phyloP scores from a whole-genome alignment of 768 basidiomycete species.

The Albatrellus ellisii region DNA sequence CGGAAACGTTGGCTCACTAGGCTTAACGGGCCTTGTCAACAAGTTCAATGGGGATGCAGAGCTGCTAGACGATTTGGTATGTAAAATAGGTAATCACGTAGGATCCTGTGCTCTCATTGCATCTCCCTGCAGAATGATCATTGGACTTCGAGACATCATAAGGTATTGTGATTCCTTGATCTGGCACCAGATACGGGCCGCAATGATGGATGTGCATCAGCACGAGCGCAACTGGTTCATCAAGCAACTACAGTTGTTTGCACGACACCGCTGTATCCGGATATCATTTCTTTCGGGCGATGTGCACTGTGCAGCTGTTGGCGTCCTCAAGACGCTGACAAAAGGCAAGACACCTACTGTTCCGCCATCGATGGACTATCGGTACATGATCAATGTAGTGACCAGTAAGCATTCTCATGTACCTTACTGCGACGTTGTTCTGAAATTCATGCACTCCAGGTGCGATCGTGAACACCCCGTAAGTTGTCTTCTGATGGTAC shows the following conservation, averaged over 20 bases:
- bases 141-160: conserved; percentile 76
- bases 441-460: conserved; percentile 23
- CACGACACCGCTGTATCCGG: conserved; percentile 46
- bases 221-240: conserved; percentile 87
- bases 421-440: not conserved
- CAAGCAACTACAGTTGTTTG: conserved; percentile 62
- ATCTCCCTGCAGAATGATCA: conserved; percentile 60
- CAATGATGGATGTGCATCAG: conserved; percentile 25
- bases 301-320: conserved; percentile 85
- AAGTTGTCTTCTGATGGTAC: conserved; percentile 19
- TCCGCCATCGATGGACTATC: conserved; percentile 46
- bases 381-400: conserved; percentile 87
- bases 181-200: not conserved
- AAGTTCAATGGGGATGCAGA: conserved; percentile 91
- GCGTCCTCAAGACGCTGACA: conserved; percentile 55
- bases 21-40: conserved; percentile 71
- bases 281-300: conserved; percentile 88
- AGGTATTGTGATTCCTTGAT: conserved; percentile 29
- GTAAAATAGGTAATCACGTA: conserved; percentile 13
- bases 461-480: conserved; percentile 97
- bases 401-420: conserved; percentile 38
- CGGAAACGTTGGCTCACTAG: conserved; percentile 51
- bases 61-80: conserved; percentile 80
- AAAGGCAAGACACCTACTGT: conserved; percentile 34
- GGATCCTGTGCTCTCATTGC: too few relatives aligned